Base-by-base conservation (phyloP, 1,284 basidiomycete genomes). In the Malassezia nana region DNA sequence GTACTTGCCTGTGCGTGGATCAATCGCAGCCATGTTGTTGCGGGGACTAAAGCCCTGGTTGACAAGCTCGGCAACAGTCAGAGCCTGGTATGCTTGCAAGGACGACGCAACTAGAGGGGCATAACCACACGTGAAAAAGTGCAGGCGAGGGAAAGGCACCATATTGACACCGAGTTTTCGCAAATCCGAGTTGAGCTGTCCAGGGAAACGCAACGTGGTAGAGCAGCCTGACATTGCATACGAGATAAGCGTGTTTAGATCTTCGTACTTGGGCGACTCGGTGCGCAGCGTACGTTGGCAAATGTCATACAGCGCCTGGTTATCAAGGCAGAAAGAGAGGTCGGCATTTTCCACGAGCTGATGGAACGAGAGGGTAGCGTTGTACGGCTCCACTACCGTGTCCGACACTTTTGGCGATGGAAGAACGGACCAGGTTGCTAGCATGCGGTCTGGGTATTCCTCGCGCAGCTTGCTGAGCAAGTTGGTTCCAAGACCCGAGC, bases 311-410 rank as follows among this genome's bases (percentile, higher is more conserved):
- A 94, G 77, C 4, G 90, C 90, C 76, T 95, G 89, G 75, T 96
- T 96, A 76, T 95, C 87, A 50, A 94, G 82, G 74, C 87, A 88
- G 65, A 92, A 82, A 4, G 87, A 87, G 58, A 92, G 78, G 76
- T 95, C 91, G 52, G 85, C 83, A 75, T 87, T 74, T 57, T 95
- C 90, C 13, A 92, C 81, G 18, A 95, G 81, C 77, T 92, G 90
- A 76, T 95, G 86, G 45, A 89, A 78, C 1, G 90, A 89, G 12
- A 96, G 81, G 46, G 89, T 79, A 2, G 89, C 83, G 74, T 95
- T 95, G 77, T 95, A 94, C 0, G 86, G 86, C 82, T 95, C 91
- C 31, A 95, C 89, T 50, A 95, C 84, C 1, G 91, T 95, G 76
- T 95, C 91, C 0, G 89, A 92, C 6, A 94, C 88, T 76, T 89